Base-by-base conservation (phyloP, 2,329 filamentous ascomycete species). In the Penicillium sp. region DNA sequence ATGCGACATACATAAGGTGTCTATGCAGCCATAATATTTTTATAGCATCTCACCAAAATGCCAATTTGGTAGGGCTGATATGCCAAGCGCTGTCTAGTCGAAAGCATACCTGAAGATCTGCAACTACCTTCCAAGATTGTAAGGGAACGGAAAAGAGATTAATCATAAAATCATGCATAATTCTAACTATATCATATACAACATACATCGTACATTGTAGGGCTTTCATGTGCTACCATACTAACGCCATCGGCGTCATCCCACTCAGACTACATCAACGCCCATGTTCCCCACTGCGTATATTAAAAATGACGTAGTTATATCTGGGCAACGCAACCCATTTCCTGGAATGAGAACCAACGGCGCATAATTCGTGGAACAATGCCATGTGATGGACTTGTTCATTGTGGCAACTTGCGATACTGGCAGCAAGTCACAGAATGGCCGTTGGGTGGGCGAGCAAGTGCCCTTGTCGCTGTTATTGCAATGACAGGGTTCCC, bases 211-310 rank as follows among this genome's bases (percentile, higher is more conserved):
- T 6, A 35, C 33, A 35, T 35, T 35, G 9, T 22, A 39, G 15
- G 37, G 9, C 15, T 39, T 15, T 33, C 15, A 15, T 28, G 21
- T 46, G 19, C 35, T 9, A 46, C 34, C 17, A 22, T 1, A 22
- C 32, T n/a, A 43, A 46, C 50, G 57, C 55, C 53, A 49, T 59
- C 52, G 37, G 43, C 55, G 55, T 56, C 55, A 59, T 56, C 31
- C 13, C 43, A 39, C 42, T 41, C 33, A 37, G 43, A 45, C 48
- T 49, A 12, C 19, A 43, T 48, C 45, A 45, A 34, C 45, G 35
- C 35, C 43, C 32, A 5, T 21, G 17, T 29, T 45, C 19, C 26
- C 35, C 45, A 40, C 41, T 33, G 43, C 4, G 4, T 22, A 52
- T 48, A 54, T 54, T 47, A 48, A 52, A 43, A 41, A 54, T 53